Base-by-base conservation (phyloP, 768 basidiomycete species). In the Dacryopinax spathularia region DNA sequence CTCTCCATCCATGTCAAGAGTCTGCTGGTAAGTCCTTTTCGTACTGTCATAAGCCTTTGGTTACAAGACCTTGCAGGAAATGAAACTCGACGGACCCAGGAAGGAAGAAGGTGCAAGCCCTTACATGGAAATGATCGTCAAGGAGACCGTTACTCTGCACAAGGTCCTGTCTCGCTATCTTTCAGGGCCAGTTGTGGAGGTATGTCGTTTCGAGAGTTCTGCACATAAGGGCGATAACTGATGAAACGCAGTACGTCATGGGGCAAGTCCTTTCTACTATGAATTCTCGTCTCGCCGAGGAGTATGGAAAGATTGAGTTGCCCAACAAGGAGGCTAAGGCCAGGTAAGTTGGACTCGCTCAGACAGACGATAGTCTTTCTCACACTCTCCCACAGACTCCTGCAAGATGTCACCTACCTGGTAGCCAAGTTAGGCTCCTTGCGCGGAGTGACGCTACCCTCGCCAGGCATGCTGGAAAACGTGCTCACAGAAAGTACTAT, bases 101-200 rank as follows among this genome's bases (percentile, higher is more conserved):
- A 67, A 83, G 61, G 67, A 72, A 27, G 61, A 70, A 1, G 82
- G 83, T 33, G 79, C 84, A 63, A 91, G 91, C 70, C 80, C 82
- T n/a, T 98, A 98, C 74, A 93, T 96, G 82, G 87, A 95, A 69
- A 77, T 91, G 63, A 79, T 99, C 39, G 85, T 94, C 69, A 94
- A 92, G 75, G 96, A 99, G 75, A 94, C 93, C 20, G 87, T 89
- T 63, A 95, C 91, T 31, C 79, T 99, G 60, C 91, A 98, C 76
- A 98, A 95, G 72, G 92, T 99, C 60, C 79, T 98, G 41, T 90
- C 91, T 48, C 88, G 94, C 59, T 98, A 96, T 74, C 79, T 97
- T 31, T 78, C 89, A 16, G 74, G 79, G 44, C 79, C 82, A 33
- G 81, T 91, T 29, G 89, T 96, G 43, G 91, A 94, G 83, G 92